Conservation (phyloP, 208 protist genomes). For the Acanthamoeba royreba region DNA sequence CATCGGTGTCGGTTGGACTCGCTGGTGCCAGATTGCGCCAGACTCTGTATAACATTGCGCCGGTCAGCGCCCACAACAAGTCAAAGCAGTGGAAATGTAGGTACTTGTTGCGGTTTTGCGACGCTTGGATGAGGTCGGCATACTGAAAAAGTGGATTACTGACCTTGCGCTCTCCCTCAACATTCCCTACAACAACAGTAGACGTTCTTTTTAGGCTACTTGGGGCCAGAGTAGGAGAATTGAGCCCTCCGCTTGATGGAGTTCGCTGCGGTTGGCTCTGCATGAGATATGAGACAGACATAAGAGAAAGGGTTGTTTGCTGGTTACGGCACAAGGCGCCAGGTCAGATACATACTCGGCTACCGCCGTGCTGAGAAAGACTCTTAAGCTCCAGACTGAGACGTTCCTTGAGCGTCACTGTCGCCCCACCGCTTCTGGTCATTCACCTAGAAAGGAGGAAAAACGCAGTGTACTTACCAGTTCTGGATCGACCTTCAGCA, state of each 20-base stretch:
- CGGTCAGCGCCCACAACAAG: not conserved
- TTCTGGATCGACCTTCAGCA: no score
- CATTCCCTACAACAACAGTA: not conserved
- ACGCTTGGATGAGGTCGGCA: not conserved
- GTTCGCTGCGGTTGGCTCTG: no score
- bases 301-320: no score
- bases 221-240: no score
- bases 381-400: not conserved
- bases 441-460: not conserved
- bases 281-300: no score
- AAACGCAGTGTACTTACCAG: no score
- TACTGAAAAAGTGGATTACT: not conserved
- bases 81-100: not conserved
- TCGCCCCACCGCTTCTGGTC: no score
- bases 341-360: no score
- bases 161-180: not conserved
- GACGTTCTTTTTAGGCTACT: no score
- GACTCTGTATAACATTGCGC: not conserved
- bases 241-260: no score
- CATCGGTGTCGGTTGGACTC: no score
- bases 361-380: not conserved
- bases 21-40: not conserved
- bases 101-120: not conserved
- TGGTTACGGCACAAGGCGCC: no score
- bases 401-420: not conserved